phyloP scores from a whole-genome alignment of 257 asterid species.

The Capsicum baccatum region DNA sequence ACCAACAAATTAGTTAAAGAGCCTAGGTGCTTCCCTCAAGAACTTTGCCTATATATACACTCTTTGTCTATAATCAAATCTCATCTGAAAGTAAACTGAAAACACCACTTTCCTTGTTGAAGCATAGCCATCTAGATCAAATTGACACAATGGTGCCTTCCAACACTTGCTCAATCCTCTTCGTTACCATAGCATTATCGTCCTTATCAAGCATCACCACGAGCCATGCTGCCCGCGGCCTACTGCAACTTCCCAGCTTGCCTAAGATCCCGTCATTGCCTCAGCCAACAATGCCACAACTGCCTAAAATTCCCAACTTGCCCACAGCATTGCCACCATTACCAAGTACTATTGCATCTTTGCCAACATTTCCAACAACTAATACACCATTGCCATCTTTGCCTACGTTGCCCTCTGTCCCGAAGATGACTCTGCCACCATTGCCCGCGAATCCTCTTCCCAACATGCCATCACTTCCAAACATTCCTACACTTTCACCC shows the following conservation, averaged over 20 bases:
- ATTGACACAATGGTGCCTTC: not conserved
- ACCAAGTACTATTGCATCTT: not conserved
- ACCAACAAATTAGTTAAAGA: not conserved
- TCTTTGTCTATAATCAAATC: not conserved
- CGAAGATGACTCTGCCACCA: slow-evolving; percentile 26
- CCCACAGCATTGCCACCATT: slow-evolving; percentile 26
- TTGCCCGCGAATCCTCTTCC: not conserved
- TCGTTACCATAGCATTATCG: not conserved
- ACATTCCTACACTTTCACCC: slow-evolving; percentile 13
- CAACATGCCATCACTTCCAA: not conserved
- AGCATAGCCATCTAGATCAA: not conserved
- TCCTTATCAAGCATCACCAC: not conserved
- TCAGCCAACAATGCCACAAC: not conserved
- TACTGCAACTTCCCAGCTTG: slow-evolving; percentile 5
- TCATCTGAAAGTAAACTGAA: not conserved
- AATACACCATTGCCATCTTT: not conserved
- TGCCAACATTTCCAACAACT: not conserved
- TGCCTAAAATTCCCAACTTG: not conserved
- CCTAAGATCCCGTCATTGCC: slow-evolving; percentile 18
- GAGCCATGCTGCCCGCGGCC: not conserved
- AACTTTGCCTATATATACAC: not conserved
- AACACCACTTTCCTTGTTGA: not conserved
- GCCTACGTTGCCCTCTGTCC: slow-evolving; percentile 23
- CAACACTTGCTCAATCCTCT: slow-evolving; percentile 5
- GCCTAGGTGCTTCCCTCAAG: not conserved